Evolutionary conservation across 495 filamentous ascomycete genomes (phyloP).

Genomic region (Aspergillus indologenus): DNA sequence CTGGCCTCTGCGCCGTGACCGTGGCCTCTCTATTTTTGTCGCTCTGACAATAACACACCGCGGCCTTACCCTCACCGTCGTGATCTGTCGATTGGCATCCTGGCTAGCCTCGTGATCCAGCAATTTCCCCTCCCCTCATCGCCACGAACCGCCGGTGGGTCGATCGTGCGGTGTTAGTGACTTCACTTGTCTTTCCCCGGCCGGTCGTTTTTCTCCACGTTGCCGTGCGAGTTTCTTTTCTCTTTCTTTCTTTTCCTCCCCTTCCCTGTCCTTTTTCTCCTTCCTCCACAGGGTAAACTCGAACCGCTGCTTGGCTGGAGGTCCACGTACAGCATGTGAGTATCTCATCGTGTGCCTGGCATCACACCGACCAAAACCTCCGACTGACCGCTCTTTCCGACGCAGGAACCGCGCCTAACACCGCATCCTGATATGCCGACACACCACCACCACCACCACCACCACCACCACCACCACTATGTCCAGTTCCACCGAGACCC

Average conservation of each 20-base stretch:
- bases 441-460: background rate
- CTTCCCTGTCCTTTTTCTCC: background rate
- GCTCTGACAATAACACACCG: background rate
- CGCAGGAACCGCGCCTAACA: background rate
- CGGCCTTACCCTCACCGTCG: background rate
- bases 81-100: no score
- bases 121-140: background rate
- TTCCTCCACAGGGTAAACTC: background rate
- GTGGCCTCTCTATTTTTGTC: background rate
- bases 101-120: no score
- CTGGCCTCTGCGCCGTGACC: background rate
- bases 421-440: background rate
- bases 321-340: background rate
- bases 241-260: background rate
- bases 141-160: background rate
- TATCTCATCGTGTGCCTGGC: background rate
- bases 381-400: background rate
- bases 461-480: background rate
- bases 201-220: background rate
- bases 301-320: no score
- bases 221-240: background rate
- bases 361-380: background rate
- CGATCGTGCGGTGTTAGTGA: background rate
- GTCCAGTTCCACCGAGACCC: conserved; percentile 1
- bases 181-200: background rate